Evolutionary conservation across 2,329 filamentous ascomycete species (phyloP).

Genomic region (Colletotrichum sp.): DNA sequence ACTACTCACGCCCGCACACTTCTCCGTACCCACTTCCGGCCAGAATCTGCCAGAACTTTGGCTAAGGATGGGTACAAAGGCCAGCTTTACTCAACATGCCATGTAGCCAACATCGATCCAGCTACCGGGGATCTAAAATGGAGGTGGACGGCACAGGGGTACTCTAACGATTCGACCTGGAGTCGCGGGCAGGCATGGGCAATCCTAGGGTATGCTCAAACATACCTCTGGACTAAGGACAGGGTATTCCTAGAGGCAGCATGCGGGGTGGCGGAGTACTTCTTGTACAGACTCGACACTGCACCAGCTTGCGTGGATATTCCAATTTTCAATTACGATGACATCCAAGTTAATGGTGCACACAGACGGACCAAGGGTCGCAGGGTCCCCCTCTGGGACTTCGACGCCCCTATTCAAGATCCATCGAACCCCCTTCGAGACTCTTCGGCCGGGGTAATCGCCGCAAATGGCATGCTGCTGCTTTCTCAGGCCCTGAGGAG

Average conservation of each 20-base stretch:
- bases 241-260: conserved; percentile 45
- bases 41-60: conserved; percentile 25
- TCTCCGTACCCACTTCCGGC: conserved; percentile 41
- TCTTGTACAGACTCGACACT: conserved; percentile 41
- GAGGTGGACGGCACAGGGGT: conserved; percentile 51
- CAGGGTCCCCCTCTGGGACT: conserved; percentile 45
- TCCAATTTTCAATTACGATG: background rate
- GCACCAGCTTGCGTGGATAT: conserved; percentile 25
- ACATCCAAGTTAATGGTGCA: rapidly evolving
- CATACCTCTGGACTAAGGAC: conserved; percentile 51
- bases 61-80: conserved; percentile 23
- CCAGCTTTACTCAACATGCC: conserved; percentile 35
- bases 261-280: conserved; percentile 50
- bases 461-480: conserved; percentile 31
- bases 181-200: conserved; percentile 54
- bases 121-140: conserved; percentile 39
- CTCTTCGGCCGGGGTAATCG: conserved; percentile 32
- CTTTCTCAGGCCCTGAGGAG: conserved; percentile 24
- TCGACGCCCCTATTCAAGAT: conserved; percentile 47
- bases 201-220: conserved; percentile 53
- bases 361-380: conserved; percentile 6
- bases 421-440: conserved; percentile 31
- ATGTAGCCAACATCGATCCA: conserved; percentile 52
- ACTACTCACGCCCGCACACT: conserved; percentile 43
- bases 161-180: conserved; percentile 50